These are phyloP conservation scores for Ascocoryne sarcoides DNA, from an alignment of 2,329 filamentous ascomycete species.

Conservation along the genomic window DNA sequence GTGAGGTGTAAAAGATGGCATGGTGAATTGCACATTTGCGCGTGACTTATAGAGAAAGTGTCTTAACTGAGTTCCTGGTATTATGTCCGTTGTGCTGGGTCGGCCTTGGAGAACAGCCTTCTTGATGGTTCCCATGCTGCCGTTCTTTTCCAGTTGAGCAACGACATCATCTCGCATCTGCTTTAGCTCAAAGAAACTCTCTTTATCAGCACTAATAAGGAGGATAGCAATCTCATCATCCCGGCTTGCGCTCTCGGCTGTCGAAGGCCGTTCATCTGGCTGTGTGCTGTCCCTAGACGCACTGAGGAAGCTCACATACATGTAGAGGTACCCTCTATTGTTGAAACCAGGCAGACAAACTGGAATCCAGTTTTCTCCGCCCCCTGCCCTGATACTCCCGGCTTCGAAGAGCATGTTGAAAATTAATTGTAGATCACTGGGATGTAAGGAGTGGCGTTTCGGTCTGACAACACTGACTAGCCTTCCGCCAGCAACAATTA, in stretches of 20 bases:
- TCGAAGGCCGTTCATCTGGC: slow-evolving; percentile 47
- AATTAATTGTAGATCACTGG: slow-evolving; percentile 88
- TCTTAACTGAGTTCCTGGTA: slow-evolving; percentile 69
- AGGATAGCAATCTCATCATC: slow-evolving; percentile 82
- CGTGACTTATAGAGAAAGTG: slow-evolving; percentile 96
- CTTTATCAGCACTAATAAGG: slow-evolving; percentile 84
- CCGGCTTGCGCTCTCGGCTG: slow-evolving; percentile 55
- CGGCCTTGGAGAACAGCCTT: slow-evolving; percentile 63
- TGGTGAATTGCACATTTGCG: slow-evolving; percentile 90
- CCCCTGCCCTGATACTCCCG: slow-evolving; percentile 80
- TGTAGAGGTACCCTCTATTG: slow-evolving; percentile 91
- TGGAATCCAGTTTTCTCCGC: slow-evolving; percentile 96
- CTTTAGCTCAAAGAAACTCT: slow-evolving; percentile 85
- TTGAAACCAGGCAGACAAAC: slow-evolving; percentile 95
- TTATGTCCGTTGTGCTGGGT: slow-evolving; percentile 62
- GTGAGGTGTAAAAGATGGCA: slow-evolving; percentile 69
- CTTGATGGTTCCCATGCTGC: slow-evolving; percentile 66
- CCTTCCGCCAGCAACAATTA: slow-evolving; percentile 85
- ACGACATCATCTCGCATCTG: slow-evolving; percentile 57
- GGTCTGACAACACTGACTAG: slow-evolving; percentile 93
- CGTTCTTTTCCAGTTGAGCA: slow-evolving; percentile 65
- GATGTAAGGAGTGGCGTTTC: slow-evolving; percentile 89
- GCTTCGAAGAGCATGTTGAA: slow-evolving; percentile 99
- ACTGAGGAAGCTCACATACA: slow-evolving; percentile 96
- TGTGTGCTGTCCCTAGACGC: slow-evolving; percentile 36